Evolutionary conservation across 2,329 filamentous ascomycete genomes (phyloP).

Genomic region (Coniella lustricola): DNA sequence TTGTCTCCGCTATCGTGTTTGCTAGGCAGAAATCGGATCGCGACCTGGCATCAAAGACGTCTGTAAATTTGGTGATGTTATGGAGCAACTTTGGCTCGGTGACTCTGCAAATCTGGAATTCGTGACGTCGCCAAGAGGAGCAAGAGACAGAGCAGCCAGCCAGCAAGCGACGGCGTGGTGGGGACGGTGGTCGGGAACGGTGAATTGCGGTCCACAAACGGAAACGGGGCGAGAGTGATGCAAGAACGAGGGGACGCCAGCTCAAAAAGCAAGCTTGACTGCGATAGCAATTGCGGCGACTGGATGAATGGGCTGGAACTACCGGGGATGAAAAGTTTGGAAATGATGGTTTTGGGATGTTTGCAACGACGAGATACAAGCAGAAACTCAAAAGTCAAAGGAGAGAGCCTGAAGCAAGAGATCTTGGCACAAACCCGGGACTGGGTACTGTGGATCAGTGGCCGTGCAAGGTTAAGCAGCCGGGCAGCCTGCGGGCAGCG

Average conservation of each 20-base stretch:
- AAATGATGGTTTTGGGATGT: not conserved
- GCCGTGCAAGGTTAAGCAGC: no score
- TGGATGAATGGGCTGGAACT: conserved; percentile 4
- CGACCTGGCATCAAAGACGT: no score
- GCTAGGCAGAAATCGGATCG: not conserved
- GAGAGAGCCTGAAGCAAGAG: no score
- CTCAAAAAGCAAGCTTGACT: not conserved
- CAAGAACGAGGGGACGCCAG: conserved; percentile 9
- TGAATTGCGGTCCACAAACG: conserved; percentile 5
- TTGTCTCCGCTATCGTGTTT: not conserved
- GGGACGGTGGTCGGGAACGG: not conserved
- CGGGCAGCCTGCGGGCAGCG: no score
- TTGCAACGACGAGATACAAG: not conserved
- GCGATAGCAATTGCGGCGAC: conserved; percentile 5
- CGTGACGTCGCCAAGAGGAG: conserved; percentile 9
- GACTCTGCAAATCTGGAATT: not conserved
- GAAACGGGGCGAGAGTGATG: conserved; percentile 6
- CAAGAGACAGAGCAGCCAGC: not conserved
- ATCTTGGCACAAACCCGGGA: no score
- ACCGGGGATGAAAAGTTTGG: not conserved
- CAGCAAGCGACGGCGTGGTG: no score
- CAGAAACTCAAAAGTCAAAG: not conserved
- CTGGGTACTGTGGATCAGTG: no score
- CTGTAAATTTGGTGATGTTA: no score
- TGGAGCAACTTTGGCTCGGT: not conserved